phyloP scores from a whole-genome alignment of 163 green algal species.

The Prototheca stagnorum region DNA sequence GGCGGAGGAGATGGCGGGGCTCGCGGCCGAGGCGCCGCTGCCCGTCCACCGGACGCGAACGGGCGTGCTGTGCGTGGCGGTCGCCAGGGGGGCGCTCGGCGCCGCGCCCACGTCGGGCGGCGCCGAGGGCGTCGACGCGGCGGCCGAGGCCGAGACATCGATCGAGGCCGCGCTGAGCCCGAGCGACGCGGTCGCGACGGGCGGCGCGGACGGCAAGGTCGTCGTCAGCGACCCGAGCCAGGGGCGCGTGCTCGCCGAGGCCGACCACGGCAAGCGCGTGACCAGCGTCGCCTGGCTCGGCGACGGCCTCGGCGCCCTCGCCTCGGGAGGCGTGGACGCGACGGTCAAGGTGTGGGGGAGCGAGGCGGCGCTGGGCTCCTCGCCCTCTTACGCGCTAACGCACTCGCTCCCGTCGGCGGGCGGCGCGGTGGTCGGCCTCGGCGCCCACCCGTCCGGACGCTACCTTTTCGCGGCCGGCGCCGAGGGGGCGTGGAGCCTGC shows the following conservation, averaged over 20 bases:
- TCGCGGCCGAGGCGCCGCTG: constrained; percentile 44
- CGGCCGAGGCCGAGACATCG: constrained; percentile 33
- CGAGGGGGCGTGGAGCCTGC: constrained; percentile 64
- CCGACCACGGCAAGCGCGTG: constrained; percentile 76
- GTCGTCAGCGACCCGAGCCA: no score
- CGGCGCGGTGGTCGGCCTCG: constrained; percentile 43
- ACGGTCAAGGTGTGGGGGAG: neutral
- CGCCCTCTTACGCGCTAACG: no score
- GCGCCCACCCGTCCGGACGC: constrained; percentile 46
- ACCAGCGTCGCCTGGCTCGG: constrained; percentile 27
- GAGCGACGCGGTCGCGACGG: no score
- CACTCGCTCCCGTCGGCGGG: neutral
- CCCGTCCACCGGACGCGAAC: constrained; percentile 70
- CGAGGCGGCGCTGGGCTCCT: neutral
- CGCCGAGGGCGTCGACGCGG: constrained; percentile 30
- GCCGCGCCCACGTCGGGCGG: constrained; percentile 18
- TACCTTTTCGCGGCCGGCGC: constrained; percentile 64
- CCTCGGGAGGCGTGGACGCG: neutral
- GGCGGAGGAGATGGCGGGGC: constrained; percentile 23
- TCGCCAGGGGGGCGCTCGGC: constrained; percentile 3
- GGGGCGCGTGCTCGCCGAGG: no score
- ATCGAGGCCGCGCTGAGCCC: constrained; percentile 40
- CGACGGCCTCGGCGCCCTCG: neutral
- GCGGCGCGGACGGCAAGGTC: no score
- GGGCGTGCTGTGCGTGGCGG: constrained; percentile 33